Evolutionary conservation across 1,284 basidiomycete species (phyloP).

Genomic region (Sanghuangporus weigelae): DNA sequence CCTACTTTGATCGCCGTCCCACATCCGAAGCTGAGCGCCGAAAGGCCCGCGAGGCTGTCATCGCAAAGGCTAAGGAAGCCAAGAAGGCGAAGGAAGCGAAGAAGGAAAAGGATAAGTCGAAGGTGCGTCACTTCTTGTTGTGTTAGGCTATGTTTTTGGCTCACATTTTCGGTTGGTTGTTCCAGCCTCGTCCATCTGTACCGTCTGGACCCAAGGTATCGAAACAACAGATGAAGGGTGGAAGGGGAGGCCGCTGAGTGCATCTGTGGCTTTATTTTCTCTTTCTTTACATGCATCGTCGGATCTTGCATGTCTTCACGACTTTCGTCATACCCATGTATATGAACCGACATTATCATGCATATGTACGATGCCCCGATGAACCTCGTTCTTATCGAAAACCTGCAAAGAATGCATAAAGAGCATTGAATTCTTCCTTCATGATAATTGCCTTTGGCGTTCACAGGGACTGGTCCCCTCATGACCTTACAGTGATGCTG

Average conservation of each 20-base stretch:
- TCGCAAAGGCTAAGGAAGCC: slow-evolving; percentile 88
- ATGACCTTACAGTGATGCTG: too few relatives aligned
- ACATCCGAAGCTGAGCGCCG: slow-evolving; percentile 85
- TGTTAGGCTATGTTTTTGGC: neutral
- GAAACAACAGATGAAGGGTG: slow-evolving; percentile 95
- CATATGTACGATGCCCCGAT: neutral
- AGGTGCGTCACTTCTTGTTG: slow-evolving; percentile 23
- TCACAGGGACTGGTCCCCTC: too few relatives aligned
- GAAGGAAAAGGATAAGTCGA: slow-evolving; percentile 75
- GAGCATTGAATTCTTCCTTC: too few relatives aligned
- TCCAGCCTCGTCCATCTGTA: slow-evolving; percentile 48
- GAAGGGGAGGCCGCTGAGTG: slow-evolving; percentile 50
- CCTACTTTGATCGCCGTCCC: slow-evolving; percentile 89
- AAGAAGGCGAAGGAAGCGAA: slow-evolving; percentile 96
- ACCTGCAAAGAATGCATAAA: too few relatives aligned
- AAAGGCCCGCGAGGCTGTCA: slow-evolving; percentile 79
- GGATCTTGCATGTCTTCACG: neutral
- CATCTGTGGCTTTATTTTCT: neutral
- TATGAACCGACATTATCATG: slow-evolving; percentile 1
- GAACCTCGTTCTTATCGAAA: neutral
- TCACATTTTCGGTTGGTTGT: slow-evolving; percentile 1
- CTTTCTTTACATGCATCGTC: neutral
- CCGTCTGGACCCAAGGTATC: slow-evolving; percentile 77
- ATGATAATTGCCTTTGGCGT: too few relatives aligned
- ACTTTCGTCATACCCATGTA: neutral